A percentile compares a stretch with the other conserved stretches of the same genome.
Conservation (phyloP, 208 protist species). For the Leishmania aethiopica region DNA sequence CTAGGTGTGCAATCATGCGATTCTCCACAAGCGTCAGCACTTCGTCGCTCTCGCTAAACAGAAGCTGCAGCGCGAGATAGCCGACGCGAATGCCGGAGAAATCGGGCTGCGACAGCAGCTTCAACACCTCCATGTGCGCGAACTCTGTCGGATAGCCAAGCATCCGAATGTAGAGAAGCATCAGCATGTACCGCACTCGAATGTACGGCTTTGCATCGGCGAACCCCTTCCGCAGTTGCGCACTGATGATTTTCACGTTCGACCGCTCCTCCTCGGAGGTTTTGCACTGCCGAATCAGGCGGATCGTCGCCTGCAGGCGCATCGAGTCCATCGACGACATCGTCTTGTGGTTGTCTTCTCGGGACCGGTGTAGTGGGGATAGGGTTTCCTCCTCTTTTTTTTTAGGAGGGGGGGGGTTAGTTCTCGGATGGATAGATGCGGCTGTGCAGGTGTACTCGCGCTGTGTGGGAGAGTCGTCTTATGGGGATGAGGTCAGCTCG, state of each 20-base stretch:
- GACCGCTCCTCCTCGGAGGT: constrained; percentile 97
- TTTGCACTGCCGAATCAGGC: constrained; percentile 95
- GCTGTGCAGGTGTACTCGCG: not conserved
- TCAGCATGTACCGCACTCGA: constrained; percentile 98
- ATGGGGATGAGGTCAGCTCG: not conserved
- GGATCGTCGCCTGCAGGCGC: constrained; percentile 97
- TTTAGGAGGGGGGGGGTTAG: no score
- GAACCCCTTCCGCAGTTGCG: constrained; percentile 94
- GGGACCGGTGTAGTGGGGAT: not conserved
- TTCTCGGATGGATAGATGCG: not conserved
- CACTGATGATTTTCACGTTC: constrained; percentile 96
- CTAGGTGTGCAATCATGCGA: constrained; percentile 96
- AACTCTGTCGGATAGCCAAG: constrained; percentile 99
- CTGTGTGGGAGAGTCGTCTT: not conserved
- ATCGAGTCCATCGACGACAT: constrained; percentile 80
- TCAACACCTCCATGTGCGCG: constrained; percentile 99
- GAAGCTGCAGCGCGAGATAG: constrained; percentile 96
- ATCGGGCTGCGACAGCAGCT: constrained; percentile 95
- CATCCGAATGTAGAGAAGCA: constrained; percentile 99
- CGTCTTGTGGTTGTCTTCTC: not conserved
- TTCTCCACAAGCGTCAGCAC: constrained; percentile 98
- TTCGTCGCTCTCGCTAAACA: constrained; percentile 98
- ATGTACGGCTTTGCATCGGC: constrained; percentile 92
- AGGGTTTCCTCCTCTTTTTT: not conserved
- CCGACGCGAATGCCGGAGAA: constrained; percentile 98